Evolutionary conservation across 768 basidiomycete genomes (phyloP).

Genomic region (Kwoniella heveanensis): DNA sequence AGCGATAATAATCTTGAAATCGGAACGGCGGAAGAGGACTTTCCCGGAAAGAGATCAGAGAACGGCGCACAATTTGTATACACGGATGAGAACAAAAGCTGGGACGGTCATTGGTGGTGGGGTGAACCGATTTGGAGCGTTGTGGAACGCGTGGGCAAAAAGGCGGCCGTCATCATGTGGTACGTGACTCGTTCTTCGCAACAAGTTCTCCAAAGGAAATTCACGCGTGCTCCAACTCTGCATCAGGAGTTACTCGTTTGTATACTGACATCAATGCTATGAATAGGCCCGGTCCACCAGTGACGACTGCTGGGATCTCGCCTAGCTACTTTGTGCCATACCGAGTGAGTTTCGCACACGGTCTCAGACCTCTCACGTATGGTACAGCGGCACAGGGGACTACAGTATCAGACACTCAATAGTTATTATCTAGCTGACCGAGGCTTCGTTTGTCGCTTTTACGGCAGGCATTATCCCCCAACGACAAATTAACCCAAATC

Average conservation of each 20-base stretch:
- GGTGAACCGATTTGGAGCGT: conserved; percentile 98
- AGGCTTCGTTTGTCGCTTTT: background rate
- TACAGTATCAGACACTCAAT: no score
- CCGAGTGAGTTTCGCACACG: conserved; percentile 61
- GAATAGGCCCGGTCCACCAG: conserved; percentile 87
- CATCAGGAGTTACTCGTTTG: no score
- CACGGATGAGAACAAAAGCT: conserved; percentile 64
- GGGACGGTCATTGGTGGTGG: conserved; percentile 77
- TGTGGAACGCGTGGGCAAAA: conserved; percentile 68
- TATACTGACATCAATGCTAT: no score
- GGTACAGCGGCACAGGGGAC: no score
- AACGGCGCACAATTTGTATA: conserved; percentile 50
- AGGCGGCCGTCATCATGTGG: conserved; percentile 92
- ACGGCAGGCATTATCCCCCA: conserved; percentile 57
- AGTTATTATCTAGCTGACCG: no score
- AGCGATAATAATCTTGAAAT: no score
- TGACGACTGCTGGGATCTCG: conserved; percentile 66
- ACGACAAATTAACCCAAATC: conserved; percentile 74
- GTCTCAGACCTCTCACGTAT: no score
- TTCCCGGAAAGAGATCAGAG: background rate
- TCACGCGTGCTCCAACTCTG: no score
- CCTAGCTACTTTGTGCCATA: conserved; percentile 80
- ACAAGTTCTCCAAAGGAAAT: background rate
- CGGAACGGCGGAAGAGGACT: conserved; percentile 62
- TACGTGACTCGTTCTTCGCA: conserved; percentile 55